Evolutionary conservation across 202 grass and related monocot species (phyloP), one percentile per base, ranked within the genome.

Genomic region (Saccharum hybrid): DNA sequence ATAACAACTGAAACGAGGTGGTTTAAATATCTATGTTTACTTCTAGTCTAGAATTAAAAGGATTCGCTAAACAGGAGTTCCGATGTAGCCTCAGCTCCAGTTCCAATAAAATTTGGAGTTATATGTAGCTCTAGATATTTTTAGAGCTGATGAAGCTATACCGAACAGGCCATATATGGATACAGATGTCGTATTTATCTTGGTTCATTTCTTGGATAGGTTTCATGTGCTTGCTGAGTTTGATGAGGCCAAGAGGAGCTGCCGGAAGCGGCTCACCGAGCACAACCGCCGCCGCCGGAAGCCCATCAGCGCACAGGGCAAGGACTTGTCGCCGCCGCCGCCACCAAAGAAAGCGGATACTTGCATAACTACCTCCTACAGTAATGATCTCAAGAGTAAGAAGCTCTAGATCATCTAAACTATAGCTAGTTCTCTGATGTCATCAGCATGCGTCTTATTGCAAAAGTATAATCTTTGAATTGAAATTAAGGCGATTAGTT

Each of bases 211-310:
- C 16, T 38, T 37, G 22, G 33, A 21, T 73, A 96, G 93, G 84
- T 96, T 96, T 78, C 93, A 96, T 81, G 86, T 89, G 51, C 85
- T 96, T 68, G 39, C 78, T 12, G 93, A 96, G 66, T 96, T 96
- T 85, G 93, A 96, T 12, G 90, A 91, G 36, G 78, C 86, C 41
- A 96, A 96, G 83, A 87, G 91, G 78, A 96, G 93, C 76, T 96
- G 93, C 82, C 83, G 93, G 66, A 96, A 91, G 91, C 88, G 93
- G 77, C 91, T 96, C 51, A 92, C 93, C 15, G 93, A 96, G 75
- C 93, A 96, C 90, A 96, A 96, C 81, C 93, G 93, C 22, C 88
- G 93, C 8, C 86, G 93, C 77, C 81, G 93, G 83, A 96, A 96
- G 75, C 81, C 93, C 14, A 40, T 68, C 45, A 42, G 82, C 18